Conservation (phyloP, 148 eudicot genomes). For the Persicaria tinctoria region DNA sequence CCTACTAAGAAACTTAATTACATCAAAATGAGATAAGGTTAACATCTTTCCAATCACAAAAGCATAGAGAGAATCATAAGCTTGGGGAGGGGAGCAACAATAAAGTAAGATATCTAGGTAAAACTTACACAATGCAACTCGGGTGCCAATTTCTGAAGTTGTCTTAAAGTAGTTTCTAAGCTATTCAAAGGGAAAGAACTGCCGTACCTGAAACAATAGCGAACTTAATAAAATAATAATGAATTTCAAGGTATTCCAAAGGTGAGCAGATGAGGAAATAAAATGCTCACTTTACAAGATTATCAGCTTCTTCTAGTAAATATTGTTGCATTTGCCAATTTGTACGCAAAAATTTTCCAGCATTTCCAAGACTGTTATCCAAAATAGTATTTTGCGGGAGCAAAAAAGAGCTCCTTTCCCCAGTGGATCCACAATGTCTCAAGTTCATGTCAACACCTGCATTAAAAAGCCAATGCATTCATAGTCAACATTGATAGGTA, state of each 20-base stretch:
- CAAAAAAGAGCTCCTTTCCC: conserved; percentile 26
- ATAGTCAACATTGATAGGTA: conserved; percentile 6
- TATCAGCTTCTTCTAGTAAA: conserved; percentile 72
- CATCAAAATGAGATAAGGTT: not conserved
- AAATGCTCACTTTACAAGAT: conserved; percentile 62
- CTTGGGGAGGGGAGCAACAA: not conserved
- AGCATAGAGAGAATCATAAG: not conserved
- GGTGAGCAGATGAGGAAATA: not conserved
- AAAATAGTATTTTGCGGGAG: conserved; percentile 22
- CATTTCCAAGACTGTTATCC: conserved; percentile 27
- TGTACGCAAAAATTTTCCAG: conserved; percentile 60
- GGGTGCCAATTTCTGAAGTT: conserved; percentile 83
- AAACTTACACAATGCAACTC: conserved; percentile 83
- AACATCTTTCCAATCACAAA: not conserved
- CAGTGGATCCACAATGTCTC: conserved; percentile 25
- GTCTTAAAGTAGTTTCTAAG: conserved; percentile 62
- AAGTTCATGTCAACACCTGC: conserved; percentile 38
- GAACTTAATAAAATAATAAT: not conserved
- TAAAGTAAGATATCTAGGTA: conserved; percentile 4
- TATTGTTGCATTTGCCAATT: conserved; percentile 90
- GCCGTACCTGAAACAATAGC: conserved; percentile 49
- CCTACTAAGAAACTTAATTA: not conserved
- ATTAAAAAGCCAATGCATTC: conserved; percentile 18
- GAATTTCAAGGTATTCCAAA: not conserved
- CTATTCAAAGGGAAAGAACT: conserved; percentile 71